These are phyloP conservation scores for Pythium plurisporium DNA, from an alignment of 352 stramenopile genomes.

Conservation along the genomic window DNA sequence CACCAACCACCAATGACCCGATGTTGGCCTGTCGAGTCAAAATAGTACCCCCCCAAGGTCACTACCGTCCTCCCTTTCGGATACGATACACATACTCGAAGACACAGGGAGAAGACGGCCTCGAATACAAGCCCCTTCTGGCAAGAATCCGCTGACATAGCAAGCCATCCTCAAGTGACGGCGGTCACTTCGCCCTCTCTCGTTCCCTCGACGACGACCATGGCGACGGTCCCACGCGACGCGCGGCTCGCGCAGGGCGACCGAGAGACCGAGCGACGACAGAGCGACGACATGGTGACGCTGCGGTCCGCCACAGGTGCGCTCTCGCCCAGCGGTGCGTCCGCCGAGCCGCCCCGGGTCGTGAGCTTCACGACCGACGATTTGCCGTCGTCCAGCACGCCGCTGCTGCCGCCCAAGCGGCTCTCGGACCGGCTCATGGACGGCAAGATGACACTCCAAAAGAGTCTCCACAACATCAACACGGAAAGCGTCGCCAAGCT, in stretches of 20 bases:
- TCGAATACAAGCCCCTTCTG: constrained; percentile 14
- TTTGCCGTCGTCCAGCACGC: constrained; percentile 43
- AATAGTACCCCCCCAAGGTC: constrained; percentile 10
- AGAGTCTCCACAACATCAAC: constrained; percentile 56
- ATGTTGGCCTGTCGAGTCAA: constrained; percentile 8
- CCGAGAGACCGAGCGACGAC: constrained; percentile 8
- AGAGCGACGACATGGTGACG: constrained; percentile 21
- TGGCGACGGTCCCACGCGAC: constrained; percentile 27
- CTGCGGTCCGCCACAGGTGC: constrained; percentile 32
- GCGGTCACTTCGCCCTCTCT: background rate
- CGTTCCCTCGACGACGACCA: background rate
- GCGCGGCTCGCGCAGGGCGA: constrained; percentile 21
- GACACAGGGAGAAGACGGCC: background rate
- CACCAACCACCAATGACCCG: constrained; percentile 6
- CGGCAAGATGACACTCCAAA: constrained; percentile 43
- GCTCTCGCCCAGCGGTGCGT: constrained; percentile 34
- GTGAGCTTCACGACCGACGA: constrained; percentile 81
- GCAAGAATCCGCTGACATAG: no score
- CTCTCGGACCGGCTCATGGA: constrained; percentile 21
- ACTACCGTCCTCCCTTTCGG: background rate
- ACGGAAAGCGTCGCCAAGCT: constrained; percentile 44
- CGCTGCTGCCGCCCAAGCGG: constrained; percentile 35
- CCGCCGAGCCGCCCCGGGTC: constrained; percentile 22
- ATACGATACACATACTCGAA: background rate
- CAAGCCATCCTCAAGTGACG: constrained; percentile 11